Evolutionary conservation across 345 rosid species (phyloP), one percentile per base, ranked within the genome.

Genomic region (Brassica carinata): DNA sequence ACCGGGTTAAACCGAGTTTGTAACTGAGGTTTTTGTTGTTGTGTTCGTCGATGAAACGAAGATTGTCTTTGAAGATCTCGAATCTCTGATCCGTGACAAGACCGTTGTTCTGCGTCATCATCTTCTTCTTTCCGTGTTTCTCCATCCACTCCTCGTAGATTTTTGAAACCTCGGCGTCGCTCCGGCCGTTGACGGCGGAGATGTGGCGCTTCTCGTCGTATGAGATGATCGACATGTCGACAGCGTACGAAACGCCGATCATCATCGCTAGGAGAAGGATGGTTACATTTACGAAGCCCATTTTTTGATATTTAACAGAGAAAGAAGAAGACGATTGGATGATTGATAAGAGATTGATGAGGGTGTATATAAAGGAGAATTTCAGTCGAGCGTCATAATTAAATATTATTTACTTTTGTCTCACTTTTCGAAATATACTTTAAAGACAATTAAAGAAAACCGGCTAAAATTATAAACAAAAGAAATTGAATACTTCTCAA

Each of bases 211-310:
- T 69, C 55, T 82, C 84, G 76, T 87, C 97, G 84, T 92, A 90
- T 27, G 91, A 86, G 40, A 92, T 71, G 76, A 95, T 91, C 17
- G 98, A 95, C 92, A 87, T 87, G 82, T 94, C 98, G n/a, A 82
- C 45, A 73, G 98, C 94, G 3, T 89, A 90, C 7, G 94, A 85
- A 8, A 91, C 33, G 36, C 87, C 55, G 75, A 87, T 76, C 68
- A 87, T 76, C 68, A 84, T 62, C 51, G 87, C 17, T 14, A 89
- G 67, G 69, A 93, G 77, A 67, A 89, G 64, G 45, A 84, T 1
- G 58, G 78, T 55, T 29, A 84, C 68, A 43, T 86, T 82, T 6
- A 19, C 4, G 17, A 69, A 79, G 8, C 80, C 91, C 97, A 40
- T 40, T 40, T 36, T 34, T 40, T 40, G 48, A 2, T 40, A 9